A percentile compares a stretch with the other conserved stretches of the same genome.
These are phyloP conservation scores for Cichorium intybus DNA, from an alignment of 140 eudicot genomes.

Conservation along the genomic window DNA sequence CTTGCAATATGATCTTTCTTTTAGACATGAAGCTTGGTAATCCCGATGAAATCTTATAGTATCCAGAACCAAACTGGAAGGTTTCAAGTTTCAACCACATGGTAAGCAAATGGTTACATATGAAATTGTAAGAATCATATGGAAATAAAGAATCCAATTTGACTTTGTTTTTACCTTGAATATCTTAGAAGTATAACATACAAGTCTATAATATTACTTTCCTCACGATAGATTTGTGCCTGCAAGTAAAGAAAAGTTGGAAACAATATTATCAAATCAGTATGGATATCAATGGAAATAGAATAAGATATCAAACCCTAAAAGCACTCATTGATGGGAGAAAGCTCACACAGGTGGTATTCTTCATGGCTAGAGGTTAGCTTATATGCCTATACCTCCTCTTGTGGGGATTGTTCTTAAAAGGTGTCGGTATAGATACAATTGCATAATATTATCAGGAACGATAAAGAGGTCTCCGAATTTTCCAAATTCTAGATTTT, in stretches of 20 bases:
- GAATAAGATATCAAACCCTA: background rate
- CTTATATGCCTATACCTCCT: background rate
- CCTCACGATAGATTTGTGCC: conserved; percentile 88
- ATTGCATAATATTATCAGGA: background rate
- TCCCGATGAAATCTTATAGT: conserved; percentile 90
- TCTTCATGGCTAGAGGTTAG: background rate
- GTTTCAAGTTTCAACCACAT: conserved; percentile 6
- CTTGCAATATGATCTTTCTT: conserved; percentile 56
- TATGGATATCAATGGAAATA: background rate
- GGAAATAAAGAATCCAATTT: conserved; percentile 3
- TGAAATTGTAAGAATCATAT: background rate
- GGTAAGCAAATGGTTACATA: conserved; percentile 3
- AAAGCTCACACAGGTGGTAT: background rate
- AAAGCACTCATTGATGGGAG: conserved; percentile 1
- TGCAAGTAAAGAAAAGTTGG: conserved; percentile 30
- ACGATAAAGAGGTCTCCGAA: background rate
- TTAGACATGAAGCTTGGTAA: conserved; percentile 53
- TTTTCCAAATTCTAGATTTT: background rate
- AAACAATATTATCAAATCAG: background rate
- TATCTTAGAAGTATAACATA: conserved; percentile 88
- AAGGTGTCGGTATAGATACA: background rate
- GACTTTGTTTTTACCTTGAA: conserved; percentile 60
- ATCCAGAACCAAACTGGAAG: conserved; percentile 78
- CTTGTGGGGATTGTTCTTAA: background rate
- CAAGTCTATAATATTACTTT: conserved; percentile 76